These are phyloP conservation scores for Ciborinia camelliae DNA, from an alignment of 2,329 filamentous ascomycete species.

Conservation along the genomic window DNA sequence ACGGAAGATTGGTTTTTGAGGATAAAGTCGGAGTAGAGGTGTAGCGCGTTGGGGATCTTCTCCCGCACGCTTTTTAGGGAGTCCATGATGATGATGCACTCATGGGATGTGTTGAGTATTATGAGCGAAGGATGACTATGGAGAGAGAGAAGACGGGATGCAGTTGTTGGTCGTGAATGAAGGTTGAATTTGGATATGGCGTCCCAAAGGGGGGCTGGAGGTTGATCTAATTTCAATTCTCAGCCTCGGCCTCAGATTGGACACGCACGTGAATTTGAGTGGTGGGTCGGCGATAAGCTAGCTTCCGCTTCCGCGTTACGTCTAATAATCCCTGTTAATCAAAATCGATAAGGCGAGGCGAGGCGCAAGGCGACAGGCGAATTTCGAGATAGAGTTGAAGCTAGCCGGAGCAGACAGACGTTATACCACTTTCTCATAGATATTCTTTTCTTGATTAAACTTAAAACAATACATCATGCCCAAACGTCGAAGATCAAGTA, in stretches of 20 bases:
- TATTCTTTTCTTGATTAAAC: background rate
- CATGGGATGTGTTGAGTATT: background rate
- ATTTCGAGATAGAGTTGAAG: background rate
- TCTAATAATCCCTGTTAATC: slow-evolving; percentile 10
- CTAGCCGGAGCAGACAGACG: background rate
- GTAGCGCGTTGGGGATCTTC: slow-evolving; percentile 46
- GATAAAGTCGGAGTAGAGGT: slow-evolving; percentile 84
- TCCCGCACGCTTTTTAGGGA: slow-evolving; percentile 22
- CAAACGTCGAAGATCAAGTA: slow-evolving; percentile 32
- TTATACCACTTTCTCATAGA: background rate
- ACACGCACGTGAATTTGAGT: slow-evolving; percentile 17
- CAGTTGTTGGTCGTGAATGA: background rate
- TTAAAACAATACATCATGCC: slow-evolving; percentile 7
- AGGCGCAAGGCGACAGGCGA: background rate
- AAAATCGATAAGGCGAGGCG: slow-evolving; percentile 14
- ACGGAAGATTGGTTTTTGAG: slow-evolving; percentile 92
- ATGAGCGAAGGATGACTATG: background rate
- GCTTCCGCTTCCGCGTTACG: background rate
- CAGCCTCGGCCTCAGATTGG: slow-evolving; percentile 17
- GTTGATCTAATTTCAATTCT: slow-evolving; percentile 8
- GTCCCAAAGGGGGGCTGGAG: slow-evolving; percentile 13
- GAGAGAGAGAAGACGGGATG: background rate
- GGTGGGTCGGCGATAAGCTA: slow-evolving; percentile 14
- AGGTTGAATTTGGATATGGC: background rate
- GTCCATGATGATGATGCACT: slow-evolving; percentile 17